Percentiles rank a stretch among this genome's conserved stretches.
These are phyloP conservation scores for Rhinocladiella similis DNA, from an alignment of 2,329 filamentous ascomycete genomes.

Conservation along the genomic window DNA sequence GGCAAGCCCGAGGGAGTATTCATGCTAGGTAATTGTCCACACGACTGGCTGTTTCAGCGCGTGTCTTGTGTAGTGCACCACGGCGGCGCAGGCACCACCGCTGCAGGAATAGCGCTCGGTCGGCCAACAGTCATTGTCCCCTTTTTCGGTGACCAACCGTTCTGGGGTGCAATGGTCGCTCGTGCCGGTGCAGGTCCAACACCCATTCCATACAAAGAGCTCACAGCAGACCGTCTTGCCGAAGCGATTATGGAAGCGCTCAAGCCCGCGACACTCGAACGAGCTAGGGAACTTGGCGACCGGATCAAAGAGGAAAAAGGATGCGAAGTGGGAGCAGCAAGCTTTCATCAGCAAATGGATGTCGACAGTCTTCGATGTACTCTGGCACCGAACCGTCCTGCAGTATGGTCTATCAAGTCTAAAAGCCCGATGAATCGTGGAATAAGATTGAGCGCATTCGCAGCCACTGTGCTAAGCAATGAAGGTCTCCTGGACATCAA, in stretches of 20 bases:
- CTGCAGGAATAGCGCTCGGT: conserved; percentile 53
- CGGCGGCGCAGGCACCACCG: conserved; percentile 56
- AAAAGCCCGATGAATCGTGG: conserved; percentile 35
- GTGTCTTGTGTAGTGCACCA: conserved; percentile 60
- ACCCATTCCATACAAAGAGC: conserved; percentile 48
- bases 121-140: conserved; percentile 57
- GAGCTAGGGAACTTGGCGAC: conserved; percentile 57
- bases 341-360: conserved; percentile 68
- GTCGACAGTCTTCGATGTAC: conserved; percentile 66
- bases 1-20: conserved; percentile 43
- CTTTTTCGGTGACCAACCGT: conserved; percentile 59
- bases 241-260: conserved; percentile 56
- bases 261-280: conserved; percentile 57
- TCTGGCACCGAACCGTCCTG: conserved; percentile 66
- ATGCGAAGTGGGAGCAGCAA: conserved; percentile 61
- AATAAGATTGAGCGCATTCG: conserved; percentile 68
- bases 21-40: conserved; percentile 56
- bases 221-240: conserved; percentile 47
- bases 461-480: conserved; percentile 66
- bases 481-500: conserved; percentile 64
- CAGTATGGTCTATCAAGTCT: conserved; percentile 72
- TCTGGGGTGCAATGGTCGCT: conserved; percentile 57
- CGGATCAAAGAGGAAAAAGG: conserved; percentile 67
- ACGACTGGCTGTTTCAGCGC: conserved; percentile 60
- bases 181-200: conserved; percentile 50